Base-by-base conservation (phyloP, 345 rosid genomes). In the Turnera subulata region DNA sequence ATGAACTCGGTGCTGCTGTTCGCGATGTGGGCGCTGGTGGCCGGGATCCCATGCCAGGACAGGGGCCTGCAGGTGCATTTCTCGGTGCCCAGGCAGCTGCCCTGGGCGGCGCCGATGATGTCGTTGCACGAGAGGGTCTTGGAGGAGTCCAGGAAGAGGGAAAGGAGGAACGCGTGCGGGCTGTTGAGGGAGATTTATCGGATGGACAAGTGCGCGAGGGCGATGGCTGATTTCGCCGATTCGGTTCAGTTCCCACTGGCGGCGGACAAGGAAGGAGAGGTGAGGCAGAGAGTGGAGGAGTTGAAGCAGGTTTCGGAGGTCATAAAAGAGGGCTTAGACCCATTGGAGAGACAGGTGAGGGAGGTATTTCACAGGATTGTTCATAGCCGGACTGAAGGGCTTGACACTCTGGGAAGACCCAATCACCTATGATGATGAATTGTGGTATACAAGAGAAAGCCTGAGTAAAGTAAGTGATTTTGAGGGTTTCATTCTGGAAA, bases 31-130 rank as follows among this genome's bases (percentile, higher is more conserved):
- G 90, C 80, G 49, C 76, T 93, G 23, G 99, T 93, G 56, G 99
- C 99, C 10, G 96, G 97, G 5, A 85, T 93, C 37, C 99, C 97
- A 0, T 93, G 99, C 59, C 99, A 93, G 61, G 99, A 93, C 58
- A 89, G 97, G 42, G 97, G 99, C 0, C 53, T 93, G 76, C 94
- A 86, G 56, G 86, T 84, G 4, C 89, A 85, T 43, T 83, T 85
- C 63, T 75, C 80, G 17, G 69, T 83, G 43, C 91, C 99, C 0
- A 82, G 91, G 62, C 84, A 85, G 48, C 79, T 76, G 45, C 25
- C 68, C 0, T 93, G 97, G 99, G 82, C 86, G 0, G 82, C 71
- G 16, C 76, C 94, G 16, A 50, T 93, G 53, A 65, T 73, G 65
- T 65, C 73, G 1, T 61, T 93, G 72, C 96, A 85, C 57, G 97